Percentiles rank a stretch among this genome's conserved stretches.
Evolutionary conservation across 768 basidiomycete species (phyloP).

Genomic region (Lentinula lateritia): DNA sequence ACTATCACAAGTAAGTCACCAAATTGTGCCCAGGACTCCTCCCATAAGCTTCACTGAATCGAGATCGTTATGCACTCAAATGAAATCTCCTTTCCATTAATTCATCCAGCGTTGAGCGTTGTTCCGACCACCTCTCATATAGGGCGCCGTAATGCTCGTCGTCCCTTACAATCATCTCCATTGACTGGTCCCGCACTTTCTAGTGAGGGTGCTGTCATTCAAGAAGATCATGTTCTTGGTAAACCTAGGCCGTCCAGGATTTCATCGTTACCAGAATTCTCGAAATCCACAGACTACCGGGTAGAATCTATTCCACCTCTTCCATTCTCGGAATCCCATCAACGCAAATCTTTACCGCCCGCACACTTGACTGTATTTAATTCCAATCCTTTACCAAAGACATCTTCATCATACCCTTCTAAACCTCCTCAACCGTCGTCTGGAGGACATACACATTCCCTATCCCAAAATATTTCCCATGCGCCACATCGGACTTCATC

Average conservation of each 20-base stretch:
- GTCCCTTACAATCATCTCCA: slow-evolving; percentile 1
- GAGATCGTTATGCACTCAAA: background rate
- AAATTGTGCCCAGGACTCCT: background rate
- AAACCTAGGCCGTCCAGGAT: background rate
- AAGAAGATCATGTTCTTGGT: background rate
- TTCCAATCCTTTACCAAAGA: background rate
- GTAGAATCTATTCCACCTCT: background rate
- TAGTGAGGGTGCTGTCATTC: background rate
- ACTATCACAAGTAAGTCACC: background rate
- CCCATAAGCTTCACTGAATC: background rate
- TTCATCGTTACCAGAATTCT: background rate
- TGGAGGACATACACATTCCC: background rate
- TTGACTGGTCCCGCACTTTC: slow-evolving; percentile 3
- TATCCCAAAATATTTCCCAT: background rate
- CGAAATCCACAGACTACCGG: background rate
- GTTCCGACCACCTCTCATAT: background rate
- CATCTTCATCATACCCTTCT: background rate
- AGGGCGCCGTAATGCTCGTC: background rate
- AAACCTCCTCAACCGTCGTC: background rate
- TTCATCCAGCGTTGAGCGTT: background rate
- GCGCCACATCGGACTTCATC: background rate
- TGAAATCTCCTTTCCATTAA: background rate
- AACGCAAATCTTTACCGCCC: background rate
- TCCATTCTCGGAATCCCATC: too few species aligned
- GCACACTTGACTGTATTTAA: background rate